These are phyloP conservation scores for Haematococcus lacustris DNA, from an alignment of 139 green algal species.

Conservation along the genomic window DNA sequence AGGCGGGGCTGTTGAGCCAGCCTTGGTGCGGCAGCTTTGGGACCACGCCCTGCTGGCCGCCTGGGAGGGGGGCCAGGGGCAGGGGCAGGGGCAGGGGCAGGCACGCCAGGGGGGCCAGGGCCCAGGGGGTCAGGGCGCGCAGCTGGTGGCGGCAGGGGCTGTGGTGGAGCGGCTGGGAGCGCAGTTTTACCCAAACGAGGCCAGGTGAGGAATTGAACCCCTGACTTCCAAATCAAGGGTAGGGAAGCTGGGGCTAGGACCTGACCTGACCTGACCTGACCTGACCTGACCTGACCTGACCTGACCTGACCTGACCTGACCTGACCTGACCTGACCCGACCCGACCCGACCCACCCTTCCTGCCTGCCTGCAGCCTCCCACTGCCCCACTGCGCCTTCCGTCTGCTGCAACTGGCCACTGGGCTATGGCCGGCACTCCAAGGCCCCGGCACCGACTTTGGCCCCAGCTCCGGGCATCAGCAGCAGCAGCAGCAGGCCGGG, in stretches of 20 bases:
- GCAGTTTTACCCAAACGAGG: conserved; percentile 56
- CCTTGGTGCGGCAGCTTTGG: conserved; percentile 66
- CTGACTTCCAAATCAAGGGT: not conserved
- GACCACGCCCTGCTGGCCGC: conserved; percentile 59
- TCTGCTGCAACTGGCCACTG: conserved; percentile 64
- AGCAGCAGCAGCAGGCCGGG: not conserved
- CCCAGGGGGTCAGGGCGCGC: conserved; percentile 2
- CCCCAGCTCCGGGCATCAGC: not conserved
- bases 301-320: not conserved
- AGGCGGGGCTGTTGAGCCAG: conserved; percentile 20
- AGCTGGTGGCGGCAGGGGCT: conserved; percentile 29
- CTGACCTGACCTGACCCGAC: not conserved
- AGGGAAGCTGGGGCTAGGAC: not conserved
- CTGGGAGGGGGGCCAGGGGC: not conserved
- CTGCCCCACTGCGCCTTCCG: conserved; percentile 52
- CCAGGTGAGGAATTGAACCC: conserved; percentile 17
- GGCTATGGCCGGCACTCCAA: conserved; percentile 48
- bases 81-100: not conserved
- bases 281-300: not conserved
- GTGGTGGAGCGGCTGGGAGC: conserved; percentile 38
- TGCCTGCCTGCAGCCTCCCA: conserved; percentile 40
- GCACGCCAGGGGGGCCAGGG: not conserved
- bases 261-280: not conserved
- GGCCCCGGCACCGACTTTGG: not conserved
- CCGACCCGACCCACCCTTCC: not conserved